These are phyloP conservation scores for Aquilaria yunnanensis DNA, from an alignment of 345 rosid genomes.

Conservation along the genomic window DNA sequence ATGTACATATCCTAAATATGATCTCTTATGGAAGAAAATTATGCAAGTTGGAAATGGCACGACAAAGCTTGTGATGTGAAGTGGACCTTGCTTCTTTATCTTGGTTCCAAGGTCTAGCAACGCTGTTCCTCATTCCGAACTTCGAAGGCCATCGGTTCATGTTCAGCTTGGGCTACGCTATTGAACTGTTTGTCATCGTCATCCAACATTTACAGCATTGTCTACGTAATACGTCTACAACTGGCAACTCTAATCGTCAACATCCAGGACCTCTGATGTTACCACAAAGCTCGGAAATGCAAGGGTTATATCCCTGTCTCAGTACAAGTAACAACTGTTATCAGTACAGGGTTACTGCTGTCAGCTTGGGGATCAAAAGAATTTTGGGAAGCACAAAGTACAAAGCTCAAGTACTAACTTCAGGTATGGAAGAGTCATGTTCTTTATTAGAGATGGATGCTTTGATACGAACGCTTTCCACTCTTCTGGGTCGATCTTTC, in stretches of 20 bases:
- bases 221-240: neutral
- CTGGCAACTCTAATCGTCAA: conserved; percentile 25
- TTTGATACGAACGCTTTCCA: conserved; percentile 75
- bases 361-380: neutral
- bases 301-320: conserved; percentile 67
- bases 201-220: neutral
- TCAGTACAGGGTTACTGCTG: neutral
- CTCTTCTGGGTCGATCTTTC: conserved; percentile 77
- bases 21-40: neutral
- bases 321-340: neutral
- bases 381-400: neutral
- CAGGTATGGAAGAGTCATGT: conserved; percentile 89
- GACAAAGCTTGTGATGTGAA: conserved; percentile 2
- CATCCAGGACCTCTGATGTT: conserved; percentile 56
- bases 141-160: neutral
- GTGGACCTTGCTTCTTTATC: neutral
- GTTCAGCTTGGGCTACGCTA: neutral
- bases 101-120: too few species aligned
- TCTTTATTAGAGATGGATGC: conserved; percentile 80
- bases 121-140: too few species aligned
- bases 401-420: conserved; percentile 39
- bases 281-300: conserved; percentile 75
- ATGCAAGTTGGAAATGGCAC: neutral
- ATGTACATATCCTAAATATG: neutral
- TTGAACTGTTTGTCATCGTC: neutral